Conservation (phyloP, 2,329 filamentous ascomycete genomes). For the Pseudocercospora fijiensis region DNA sequence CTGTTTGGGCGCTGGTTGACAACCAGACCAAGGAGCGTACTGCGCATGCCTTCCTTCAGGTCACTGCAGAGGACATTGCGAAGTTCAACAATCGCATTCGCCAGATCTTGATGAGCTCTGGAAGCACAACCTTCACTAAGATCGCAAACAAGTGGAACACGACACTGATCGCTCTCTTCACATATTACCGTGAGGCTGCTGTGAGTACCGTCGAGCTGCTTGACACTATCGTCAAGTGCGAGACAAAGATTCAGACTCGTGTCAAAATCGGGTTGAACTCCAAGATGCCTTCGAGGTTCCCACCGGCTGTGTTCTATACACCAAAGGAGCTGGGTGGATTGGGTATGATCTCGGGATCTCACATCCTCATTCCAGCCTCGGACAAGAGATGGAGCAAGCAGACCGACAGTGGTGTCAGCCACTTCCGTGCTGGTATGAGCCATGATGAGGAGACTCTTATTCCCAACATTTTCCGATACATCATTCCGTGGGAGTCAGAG, state of each 20-base stretch:
- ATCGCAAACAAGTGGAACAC: conserved; percentile 99
- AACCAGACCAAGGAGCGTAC: conserved; percentile 96
- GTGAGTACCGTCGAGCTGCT: conserved; percentile 91
- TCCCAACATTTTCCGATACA: conserved; percentile 98
- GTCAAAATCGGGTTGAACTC: conserved; percentile 99
- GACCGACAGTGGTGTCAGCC: conserved; percentile 93
- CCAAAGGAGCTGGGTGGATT: conserved; percentile 96
- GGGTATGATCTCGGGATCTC: conserved; percentile 98
- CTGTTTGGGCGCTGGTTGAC: conserved; percentile 95
- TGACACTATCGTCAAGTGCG: conserved; percentile 98
- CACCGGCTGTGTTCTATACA: conserved; percentile 96
- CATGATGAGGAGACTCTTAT: conserved; percentile 97
- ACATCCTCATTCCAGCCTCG: conserved; percentile 94
- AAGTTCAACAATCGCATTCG: conserved; percentile 99
- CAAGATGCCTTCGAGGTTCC: conserved; percentile 99
- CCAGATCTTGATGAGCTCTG: conserved; percentile 98
- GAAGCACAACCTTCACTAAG: conserved; percentile 99
- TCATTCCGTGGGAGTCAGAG: conserved; percentile 98
- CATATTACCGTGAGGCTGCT: conserved; percentile 96
- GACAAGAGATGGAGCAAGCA: conserved; percentile 99
- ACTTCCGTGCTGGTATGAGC: conserved; percentile 96
- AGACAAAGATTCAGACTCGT: conserved; percentile 98
- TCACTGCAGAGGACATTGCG: conserved; percentile 95
- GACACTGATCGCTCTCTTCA: conserved; percentile 92
- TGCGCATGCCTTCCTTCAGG: conserved; percentile 94